Conservation (phyloP, 2,329 filamentous ascomycete species). For the Leptographium flavum region DNA sequence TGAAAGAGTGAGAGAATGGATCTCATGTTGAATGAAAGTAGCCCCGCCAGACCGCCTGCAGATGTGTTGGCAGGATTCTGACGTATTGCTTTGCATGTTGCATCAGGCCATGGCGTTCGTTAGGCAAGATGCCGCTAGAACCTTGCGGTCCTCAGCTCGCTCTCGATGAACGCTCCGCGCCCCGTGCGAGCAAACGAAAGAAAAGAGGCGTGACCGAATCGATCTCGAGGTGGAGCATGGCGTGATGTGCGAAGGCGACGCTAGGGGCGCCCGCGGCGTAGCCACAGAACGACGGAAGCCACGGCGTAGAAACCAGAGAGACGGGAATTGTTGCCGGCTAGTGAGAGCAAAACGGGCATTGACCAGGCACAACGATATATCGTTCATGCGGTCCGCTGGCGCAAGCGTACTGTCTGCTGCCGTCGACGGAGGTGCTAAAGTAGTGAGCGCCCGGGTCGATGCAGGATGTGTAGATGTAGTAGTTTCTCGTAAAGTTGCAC, state of each 20-base stretch:
- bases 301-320: neutral
- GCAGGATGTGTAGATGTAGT: conserved; percentile 62
- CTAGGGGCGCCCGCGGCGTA: neutral
- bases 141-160: neutral
- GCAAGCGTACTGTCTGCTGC: conserved; percentile 44
- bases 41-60: neutral
- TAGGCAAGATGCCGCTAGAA: neutral
- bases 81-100: neutral
- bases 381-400: conserved; percentile 54
- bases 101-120: neutral
- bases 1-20: neutral
- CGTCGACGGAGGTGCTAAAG: conserved; percentile 55
- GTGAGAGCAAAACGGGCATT: conserved; percentile 36
- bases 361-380: conserved; percentile 55
- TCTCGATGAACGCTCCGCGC: neutral
- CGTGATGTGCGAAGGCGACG: neutral
- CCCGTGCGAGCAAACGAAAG: neutral
- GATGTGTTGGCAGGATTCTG: neutral
- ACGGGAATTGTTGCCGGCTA: neutral
- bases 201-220: neutral
- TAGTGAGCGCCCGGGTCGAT: conserved; percentile 56
- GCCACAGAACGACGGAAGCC: neutral
- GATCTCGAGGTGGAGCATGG: neutral
- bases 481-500: conserved; percentile 60
- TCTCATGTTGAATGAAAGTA: neutral